These are phyloP conservation scores for Pulveroboletus sp. DNA, from an alignment of 768 basidiomycete genomes.

Conservation along the genomic window DNA sequence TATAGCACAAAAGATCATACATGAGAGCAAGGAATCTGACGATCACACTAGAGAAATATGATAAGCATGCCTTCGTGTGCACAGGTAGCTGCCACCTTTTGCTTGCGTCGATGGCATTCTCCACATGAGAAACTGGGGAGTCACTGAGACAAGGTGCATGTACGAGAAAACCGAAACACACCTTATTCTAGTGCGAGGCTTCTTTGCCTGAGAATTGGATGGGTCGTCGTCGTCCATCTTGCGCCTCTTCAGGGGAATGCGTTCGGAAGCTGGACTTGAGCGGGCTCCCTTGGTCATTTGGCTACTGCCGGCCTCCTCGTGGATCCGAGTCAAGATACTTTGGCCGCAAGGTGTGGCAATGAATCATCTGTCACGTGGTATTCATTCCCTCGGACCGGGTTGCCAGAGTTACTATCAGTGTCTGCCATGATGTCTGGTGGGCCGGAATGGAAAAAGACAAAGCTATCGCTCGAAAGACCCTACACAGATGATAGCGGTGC, in stretches of 20 bases:
- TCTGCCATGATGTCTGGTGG: conserved; percentile 22
- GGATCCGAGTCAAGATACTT: conserved; percentile 29
- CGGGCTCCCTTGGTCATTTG: conserved; percentile 29
- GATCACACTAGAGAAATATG: conserved; percentile 59
- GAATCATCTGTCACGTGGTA: conserved; percentile 25
- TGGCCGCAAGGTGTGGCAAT: conserved; percentile 1
- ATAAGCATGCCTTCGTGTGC: conserved; percentile 19
- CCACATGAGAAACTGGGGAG: conserved; percentile 70
- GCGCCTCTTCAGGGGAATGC: conserved; percentile 49
- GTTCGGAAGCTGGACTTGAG: conserved; percentile 20
- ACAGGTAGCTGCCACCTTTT: conserved; percentile 51
- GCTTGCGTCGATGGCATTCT: conserved; percentile 85
- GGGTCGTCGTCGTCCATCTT: conserved; percentile 52
- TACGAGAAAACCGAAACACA: conserved; percentile 27
- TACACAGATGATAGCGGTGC: conserved; percentile 76
- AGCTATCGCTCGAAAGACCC: conserved; percentile 68
- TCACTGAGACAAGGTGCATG: conserved; percentile 4
- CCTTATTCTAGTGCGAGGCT: conserved; percentile 72
- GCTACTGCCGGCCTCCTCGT: conserved; percentile 18
- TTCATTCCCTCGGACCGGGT: no score
- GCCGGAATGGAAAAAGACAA: conserved; percentile 54
- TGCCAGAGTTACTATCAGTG: no score
- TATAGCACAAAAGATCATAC: conserved; percentile 37
- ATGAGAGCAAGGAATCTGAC: conserved; percentile 81
- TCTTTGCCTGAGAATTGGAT: conserved; percentile 48